Evolutionary conservation across 805 yeast species (phyloP), one percentile per base, ranked within the genome.

Genomic region (Hanseniaspora lindneri): DNA sequence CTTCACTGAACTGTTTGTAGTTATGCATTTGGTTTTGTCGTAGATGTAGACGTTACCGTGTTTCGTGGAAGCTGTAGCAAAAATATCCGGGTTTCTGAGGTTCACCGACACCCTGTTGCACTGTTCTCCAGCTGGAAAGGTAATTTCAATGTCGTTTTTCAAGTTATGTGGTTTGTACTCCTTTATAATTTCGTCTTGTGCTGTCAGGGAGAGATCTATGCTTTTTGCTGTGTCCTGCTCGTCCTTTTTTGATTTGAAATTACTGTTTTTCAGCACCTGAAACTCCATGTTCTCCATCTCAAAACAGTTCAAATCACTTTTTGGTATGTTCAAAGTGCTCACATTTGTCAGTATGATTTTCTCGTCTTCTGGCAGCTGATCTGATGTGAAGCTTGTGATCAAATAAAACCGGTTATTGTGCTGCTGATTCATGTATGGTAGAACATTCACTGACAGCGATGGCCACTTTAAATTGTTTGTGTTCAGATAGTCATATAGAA

Each of bases 1-100:
- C 10, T 49, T 19, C 53, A 50, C 40, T 44, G 55, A 34, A 55
- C 57, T 21, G 52, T 39, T 36, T 63, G 71, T 66, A 1, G 86
- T 72, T 2, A 63, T 60, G 60, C 85, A 94, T 60, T 84, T 86
- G 0, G 96, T 87, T 55, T 92, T 71, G 61, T 88, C 94, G 62
- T 79, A 84, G 3, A 88, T 64, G 44, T 72, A 75, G 11, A 80
- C 67, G 13, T 72, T 67, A 1, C 96, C 96, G 19, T 23, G 39
- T 28, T 66, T 60, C 36, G 80, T 76, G 37, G 83, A 76, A 9
- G 79, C 75, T 17, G 86, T 74, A 1, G 88, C 85, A 4, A 88
- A 70, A 4, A 88, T 58, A 57, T 87, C 92, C 1, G 92, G 92
- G 57, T 88, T 88, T 55, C 82, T 89, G 0, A 95, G 94, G 78